A percentile compares a stretch with the other conserved stretches of the same genome.
phyloP scores from a whole-genome alignment of 225 moss, liverwort and hornwort genomes.

The Neckera pumila region DNA sequence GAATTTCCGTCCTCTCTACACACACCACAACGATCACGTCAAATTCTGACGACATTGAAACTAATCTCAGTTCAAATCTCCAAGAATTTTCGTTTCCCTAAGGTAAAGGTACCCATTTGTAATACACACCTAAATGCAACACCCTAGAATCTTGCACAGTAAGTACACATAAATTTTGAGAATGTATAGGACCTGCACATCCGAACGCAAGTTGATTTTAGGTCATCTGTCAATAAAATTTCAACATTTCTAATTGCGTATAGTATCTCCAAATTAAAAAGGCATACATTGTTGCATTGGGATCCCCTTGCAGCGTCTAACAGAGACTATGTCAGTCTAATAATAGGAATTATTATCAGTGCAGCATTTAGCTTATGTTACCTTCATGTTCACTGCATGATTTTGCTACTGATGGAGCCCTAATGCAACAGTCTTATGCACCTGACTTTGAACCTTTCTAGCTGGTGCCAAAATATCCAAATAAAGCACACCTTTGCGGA shows the following conservation, averaged over 20 bases:
- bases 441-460: not conserved
- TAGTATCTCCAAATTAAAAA: not conserved
- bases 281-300: not conserved
- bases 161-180: not conserved
- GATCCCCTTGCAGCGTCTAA: not conserved
- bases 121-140: not conserved
- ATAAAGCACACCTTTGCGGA: not conserved
- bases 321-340: not conserved
- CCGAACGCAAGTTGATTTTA: not conserved
- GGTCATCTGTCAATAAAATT: not conserved
- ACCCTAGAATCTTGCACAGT: not conserved
- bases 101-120: not conserved
- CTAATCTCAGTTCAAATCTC: not conserved
- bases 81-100: not conserved
- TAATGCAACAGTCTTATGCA: not conserved
- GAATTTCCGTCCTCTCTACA: constrained; percentile 48
- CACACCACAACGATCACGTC: constrained; percentile 3
- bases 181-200: not conserved
- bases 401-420: not conserved
- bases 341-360: not conserved
- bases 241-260: not conserved
- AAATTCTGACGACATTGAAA: not conserved
- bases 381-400: not conserved
- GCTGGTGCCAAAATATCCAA: not conserved
- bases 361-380: not conserved